phyloP scores from a whole-genome alignment of 1,284 basidiomycete species.

The Stereum hirsutum region DNA sequence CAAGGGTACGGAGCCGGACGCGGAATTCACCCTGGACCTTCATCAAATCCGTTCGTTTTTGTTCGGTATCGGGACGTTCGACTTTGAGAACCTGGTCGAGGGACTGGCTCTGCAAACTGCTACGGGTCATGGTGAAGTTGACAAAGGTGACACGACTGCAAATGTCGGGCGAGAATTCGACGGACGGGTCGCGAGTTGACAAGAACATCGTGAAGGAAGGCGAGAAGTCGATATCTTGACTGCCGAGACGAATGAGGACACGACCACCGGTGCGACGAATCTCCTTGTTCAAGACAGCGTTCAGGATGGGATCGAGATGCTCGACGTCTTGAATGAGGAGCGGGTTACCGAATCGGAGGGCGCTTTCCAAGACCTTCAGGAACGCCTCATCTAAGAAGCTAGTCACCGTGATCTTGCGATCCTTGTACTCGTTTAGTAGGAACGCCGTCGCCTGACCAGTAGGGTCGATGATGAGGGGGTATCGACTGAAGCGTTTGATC shows the following conservation, averaged over 20 bases:
- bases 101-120: constrained; percentile 96
- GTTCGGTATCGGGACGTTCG: constrained; percentile 94
- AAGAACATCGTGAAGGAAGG: constrained; percentile 99
- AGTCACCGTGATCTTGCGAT: constrained; percentile 95
- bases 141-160: constrained; percentile 99
- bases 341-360: constrained; percentile 98
- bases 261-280: constrained; percentile 93
- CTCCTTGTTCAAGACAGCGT: constrained; percentile 96
- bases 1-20: constrained; percentile 85
- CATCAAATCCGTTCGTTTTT: constrained; percentile 96
- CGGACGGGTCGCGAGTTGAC: constrained; percentile 93
- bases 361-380: constrained; percentile 96
- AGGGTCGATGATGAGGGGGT: constrained; percentile 97
- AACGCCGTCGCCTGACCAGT: constrained; percentile 98
- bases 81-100: constrained; percentile 96
- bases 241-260: constrained; percentile 96
- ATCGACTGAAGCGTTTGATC: constrained; percentile 96
- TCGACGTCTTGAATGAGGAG: constrained; percentile 98
- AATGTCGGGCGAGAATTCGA: constrained; percentile 97
- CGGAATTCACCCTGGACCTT: constrained; percentile 98
- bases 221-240: constrained; percentile 98
- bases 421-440: constrained; percentile 91
- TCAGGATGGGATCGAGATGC: constrained; percentile 95
- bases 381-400: constrained; percentile 99
- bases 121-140: constrained; percentile 99